These are phyloP conservation scores for Clathrus columnatus DNA, from an alignment of 768 basidiomycete genomes.

Conservation along the genomic window DNA sequence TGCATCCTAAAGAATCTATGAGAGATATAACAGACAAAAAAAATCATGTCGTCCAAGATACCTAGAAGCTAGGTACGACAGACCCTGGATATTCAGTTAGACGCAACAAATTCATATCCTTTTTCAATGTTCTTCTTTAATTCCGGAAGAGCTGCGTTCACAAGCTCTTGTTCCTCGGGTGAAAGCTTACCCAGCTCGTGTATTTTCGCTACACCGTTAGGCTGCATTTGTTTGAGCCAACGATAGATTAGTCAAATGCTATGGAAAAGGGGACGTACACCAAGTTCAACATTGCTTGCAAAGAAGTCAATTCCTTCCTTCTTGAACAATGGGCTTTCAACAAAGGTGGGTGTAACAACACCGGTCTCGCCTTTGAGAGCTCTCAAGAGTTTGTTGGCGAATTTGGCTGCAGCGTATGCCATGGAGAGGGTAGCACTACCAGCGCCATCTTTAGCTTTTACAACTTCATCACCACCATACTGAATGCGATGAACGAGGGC, in stretches of 20 bases:
- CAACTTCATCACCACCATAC: conserved; percentile 97
- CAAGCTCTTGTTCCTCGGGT: conserved; percentile 73
- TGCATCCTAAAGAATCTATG: too few relatives aligned
- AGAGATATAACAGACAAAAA: too few relatives aligned
- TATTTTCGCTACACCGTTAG: conserved; percentile 89
- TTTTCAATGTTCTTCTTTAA: conserved; percentile 98
- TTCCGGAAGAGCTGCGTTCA: conserved; percentile 83
- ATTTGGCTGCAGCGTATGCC: conserved; percentile 72
- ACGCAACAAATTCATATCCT: conserved; percentile 64
- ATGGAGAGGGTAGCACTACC: conserved; percentile 71
- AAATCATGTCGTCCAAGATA: too few relatives aligned
- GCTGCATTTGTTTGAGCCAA: conserved; percentile 26
- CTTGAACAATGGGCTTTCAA: conserved; percentile 80
- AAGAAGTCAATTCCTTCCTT: conserved; percentile 90
- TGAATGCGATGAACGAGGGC: conserved; percentile 90
- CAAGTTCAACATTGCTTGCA: conserved; percentile 89
- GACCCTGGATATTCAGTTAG: not conserved
- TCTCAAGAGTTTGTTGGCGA: conserved; percentile 50
- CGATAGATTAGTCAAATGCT: not conserved
- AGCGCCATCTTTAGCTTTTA: conserved; percentile 91
- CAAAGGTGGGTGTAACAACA: conserved; percentile 72
- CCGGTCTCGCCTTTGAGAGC: conserved; percentile 61
- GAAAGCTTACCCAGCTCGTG: conserved; percentile 73
- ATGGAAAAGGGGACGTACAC: conserved; percentile 42
- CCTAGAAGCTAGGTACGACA: too few relatives aligned